phyloP scores from a whole-genome alignment of 768 basidiomycete genomes.

The Lactifluus volemus region DNA sequence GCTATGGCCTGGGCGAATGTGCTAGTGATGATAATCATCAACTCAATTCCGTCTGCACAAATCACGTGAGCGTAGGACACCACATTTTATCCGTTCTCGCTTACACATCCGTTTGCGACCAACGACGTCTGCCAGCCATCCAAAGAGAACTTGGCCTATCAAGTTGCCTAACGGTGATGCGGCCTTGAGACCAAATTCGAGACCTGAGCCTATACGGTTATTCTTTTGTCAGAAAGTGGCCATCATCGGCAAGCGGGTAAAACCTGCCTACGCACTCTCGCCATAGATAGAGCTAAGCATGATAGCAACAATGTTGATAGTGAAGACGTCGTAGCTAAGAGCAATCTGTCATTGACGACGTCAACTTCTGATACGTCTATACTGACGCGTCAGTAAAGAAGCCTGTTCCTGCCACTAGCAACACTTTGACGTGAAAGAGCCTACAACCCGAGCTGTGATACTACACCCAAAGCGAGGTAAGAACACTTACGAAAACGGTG shows the following conservation, averaged over 20 bases:
- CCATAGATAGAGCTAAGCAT: conserved; percentile 85
- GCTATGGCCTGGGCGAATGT: conserved; percentile 79
- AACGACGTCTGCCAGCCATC: conserved; percentile 37
- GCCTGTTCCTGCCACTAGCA: conserved; percentile 58
- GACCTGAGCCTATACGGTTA: conserved; percentile 32
- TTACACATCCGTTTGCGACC: conserved; percentile 53
- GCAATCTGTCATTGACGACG: background rate
- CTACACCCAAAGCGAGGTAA: background rate
- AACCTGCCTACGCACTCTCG: conserved; percentile 9
- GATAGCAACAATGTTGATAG: conserved; percentile 73
- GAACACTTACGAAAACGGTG: conserved; percentile 67
- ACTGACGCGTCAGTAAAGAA: conserved; percentile 84
- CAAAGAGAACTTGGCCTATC: conserved; percentile 37
- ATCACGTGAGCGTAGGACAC: background rate
- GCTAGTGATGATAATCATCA: conserved; percentile 74
- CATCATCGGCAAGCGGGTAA: background rate
- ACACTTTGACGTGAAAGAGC: conserved; percentile 44
- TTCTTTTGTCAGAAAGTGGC: background rate
- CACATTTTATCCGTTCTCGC: conserved; percentile 21
- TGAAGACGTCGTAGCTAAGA: conserved; percentile 72
- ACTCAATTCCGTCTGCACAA: conserved; percentile 53
- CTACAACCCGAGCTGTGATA: conserved; percentile 18
- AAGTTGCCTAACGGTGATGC: conserved; percentile 35
- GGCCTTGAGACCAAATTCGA: conserved; percentile 34
- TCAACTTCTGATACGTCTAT: background rate